Evolutionary conservation across 2,329 filamentous ascomycete genomes (phyloP).

Genomic region (Verticillium nonalfalfae): DNA sequence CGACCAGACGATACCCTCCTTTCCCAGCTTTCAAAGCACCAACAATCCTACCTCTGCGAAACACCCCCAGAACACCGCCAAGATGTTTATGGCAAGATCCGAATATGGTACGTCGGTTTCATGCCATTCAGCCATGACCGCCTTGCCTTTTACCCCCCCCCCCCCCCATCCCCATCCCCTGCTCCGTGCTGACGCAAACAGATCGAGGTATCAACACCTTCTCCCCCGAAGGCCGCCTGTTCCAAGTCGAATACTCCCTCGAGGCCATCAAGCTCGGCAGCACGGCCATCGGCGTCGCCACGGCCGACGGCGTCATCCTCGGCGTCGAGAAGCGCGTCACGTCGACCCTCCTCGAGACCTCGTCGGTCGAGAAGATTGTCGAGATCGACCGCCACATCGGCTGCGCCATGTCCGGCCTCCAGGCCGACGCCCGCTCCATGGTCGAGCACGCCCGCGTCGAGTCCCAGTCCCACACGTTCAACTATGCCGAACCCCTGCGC

Average conservation of each 20-base stretch:
- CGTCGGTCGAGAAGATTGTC: slow-evolving; percentile 98
- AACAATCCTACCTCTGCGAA: neutral
- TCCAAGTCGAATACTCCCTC: slow-evolving; percentile 99
- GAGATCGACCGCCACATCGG: slow-evolving; percentile 99
- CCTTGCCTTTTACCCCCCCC: no score
- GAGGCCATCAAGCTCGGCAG: slow-evolving; percentile 99
- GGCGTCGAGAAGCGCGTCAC: slow-evolving; percentile 99
- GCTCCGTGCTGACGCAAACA: slow-evolving; percentile 1
- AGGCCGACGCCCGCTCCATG: slow-evolving; percentile 96
- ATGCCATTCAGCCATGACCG: neutral
- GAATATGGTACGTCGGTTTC: slow-evolving; percentile 78
- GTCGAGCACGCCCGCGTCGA: slow-evolving; percentile 97
- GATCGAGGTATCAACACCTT: slow-evolving; percentile 59
- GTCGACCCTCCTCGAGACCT: slow-evolving; percentile 92
- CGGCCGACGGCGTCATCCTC: slow-evolving; percentile 88
- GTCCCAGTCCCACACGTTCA: slow-evolving; percentile 93
- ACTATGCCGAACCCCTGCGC: slow-evolving; percentile 91
- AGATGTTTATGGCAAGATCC: slow-evolving; percentile 99
- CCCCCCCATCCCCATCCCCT: neutral
- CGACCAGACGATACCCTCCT: neutral
- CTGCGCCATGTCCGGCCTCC: slow-evolving; percentile 96
- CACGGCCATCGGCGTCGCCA: slow-evolving; percentile 96
- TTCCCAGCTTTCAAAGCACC: neutral
- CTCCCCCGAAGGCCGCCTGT: slow-evolving; percentile 97
- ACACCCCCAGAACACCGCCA: slow-evolving; percentile 39